phyloP scores from a whole-genome alignment of 1,139 yeast species.

The Pichia sp. region DNA sequence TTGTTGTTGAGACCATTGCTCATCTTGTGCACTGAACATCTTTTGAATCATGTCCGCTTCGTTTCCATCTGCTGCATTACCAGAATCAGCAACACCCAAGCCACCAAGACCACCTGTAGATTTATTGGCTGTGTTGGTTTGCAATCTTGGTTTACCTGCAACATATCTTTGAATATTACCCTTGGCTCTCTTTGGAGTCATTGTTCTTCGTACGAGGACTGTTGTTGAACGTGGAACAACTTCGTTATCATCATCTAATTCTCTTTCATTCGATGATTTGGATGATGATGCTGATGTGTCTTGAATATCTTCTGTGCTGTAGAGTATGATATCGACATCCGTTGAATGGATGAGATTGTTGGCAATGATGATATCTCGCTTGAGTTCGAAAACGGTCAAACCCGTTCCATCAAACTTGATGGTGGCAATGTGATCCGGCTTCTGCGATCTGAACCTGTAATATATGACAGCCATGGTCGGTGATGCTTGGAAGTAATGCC shows the following conservation, averaged over 20 bases:
- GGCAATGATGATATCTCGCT: constrained; percentile 81
- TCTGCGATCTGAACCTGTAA: constrained; percentile 85
- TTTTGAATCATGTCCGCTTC: constrained; percentile 88
- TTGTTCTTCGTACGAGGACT: constrained; percentile 78
- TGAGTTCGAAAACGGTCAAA: constrained; percentile 88
- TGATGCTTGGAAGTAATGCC: too few species aligned
- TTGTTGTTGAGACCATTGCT: constrained; percentile 94
- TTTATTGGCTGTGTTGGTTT: constrained; percentile 29
- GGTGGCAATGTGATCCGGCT: constrained; percentile 58
- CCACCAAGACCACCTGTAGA: background rate
- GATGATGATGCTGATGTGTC: background rate
- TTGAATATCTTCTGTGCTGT: constrained; percentile 64
- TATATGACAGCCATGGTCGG: constrained; percentile 71
- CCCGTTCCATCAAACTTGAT: constrained; percentile 96
- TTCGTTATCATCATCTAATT: constrained; percentile 77
- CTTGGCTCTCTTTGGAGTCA: constrained; percentile 61
- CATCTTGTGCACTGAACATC: constrained; percentile 92
- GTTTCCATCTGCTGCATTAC: constrained; percentile 35
- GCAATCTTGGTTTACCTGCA: constrained; percentile 69
- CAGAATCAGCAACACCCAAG: constrained; percentile 30
- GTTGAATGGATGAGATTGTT: constrained; percentile 83
- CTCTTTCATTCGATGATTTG: constrained; percentile 55
- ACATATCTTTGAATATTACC: constrained; percentile 76
- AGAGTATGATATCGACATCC: constrained; percentile 76
- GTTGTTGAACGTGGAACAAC: constrained; percentile 87